Percentiles rank a stretch among this genome's conserved stretches.
These are phyloP conservation scores for Microdochium paspali DNA, from an alignment of 2,329 filamentous ascomycete genomes.

Conservation along the genomic window DNA sequence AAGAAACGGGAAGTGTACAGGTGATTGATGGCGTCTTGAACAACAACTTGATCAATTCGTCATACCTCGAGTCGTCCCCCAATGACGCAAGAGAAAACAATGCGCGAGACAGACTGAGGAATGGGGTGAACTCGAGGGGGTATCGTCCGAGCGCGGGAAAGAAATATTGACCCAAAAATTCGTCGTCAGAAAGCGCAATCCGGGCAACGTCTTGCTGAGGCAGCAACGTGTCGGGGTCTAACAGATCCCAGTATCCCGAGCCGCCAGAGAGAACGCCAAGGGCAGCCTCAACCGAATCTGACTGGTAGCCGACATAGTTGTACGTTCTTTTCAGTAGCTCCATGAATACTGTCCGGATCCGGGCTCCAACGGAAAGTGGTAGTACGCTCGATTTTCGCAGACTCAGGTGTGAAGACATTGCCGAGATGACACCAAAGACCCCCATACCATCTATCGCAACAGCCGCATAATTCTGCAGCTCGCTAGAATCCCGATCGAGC, in stretches of 20 bases:
- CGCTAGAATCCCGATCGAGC: slow-evolving; percentile 39
- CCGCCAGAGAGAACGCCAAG: slow-evolving; percentile 53
- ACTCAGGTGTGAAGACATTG: slow-evolving; percentile 39
- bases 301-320: slow-evolving; percentile 60
- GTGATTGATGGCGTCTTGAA: slow-evolving; percentile 67
- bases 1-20: slow-evolving; percentile 61
- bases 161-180: slow-evolving; percentile 51
- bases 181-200: slow-evolving; percentile 41
- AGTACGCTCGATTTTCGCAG: slow-evolving; percentile 35
- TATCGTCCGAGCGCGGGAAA: slow-evolving; percentile 66
- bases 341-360: slow-evolving; percentile 55
- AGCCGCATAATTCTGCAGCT: slow-evolving; percentile 40
- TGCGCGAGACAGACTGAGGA: slow-evolving; percentile 61
- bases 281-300: slow-evolving; percentile 58
- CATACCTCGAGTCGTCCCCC: slow-evolving; percentile 16
- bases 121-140: slow-evolving; percentile 76
- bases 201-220: slow-evolving; percentile 22
- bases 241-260: slow-evolving; percentile 44
- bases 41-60: slow-evolving; percentile 52
- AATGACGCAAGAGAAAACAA: slow-evolving; percentile 31
- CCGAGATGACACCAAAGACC: slow-evolving; percentile 43
- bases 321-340: slow-evolving; percentile 62
- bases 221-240: slow-evolving; percentile 26
- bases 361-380: slow-evolving; percentile 46
- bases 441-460: slow-evolving; percentile 37